phyloP scores from a whole-genome alignment of 2,329 filamentous ascomycete species.

The Geoglossum cookeanum region DNA sequence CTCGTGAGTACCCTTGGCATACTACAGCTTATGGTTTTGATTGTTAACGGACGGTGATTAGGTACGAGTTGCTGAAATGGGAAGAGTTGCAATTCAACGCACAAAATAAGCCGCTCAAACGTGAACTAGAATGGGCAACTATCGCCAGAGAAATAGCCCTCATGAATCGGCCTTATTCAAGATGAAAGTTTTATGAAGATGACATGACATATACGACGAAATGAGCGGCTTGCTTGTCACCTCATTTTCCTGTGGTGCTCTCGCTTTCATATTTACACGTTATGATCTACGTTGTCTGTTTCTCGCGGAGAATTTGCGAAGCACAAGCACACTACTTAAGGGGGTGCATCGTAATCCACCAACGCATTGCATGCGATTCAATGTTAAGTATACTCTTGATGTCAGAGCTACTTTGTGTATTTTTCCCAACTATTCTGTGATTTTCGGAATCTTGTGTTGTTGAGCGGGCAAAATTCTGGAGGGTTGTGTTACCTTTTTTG shows the following conservation, averaged over 20 bases:
- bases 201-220: not conserved
- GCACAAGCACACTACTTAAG: not conserved
- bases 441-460: not conserved
- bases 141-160: conserved; percentile 78
- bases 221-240: not conserved
- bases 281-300: not conserved
- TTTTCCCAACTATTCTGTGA: not conserved
- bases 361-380: not conserved
- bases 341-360: not conserved
- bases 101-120: conserved; percentile 36
- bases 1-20: conserved; percentile 32
- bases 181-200: conserved; percentile 25
- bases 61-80: conserved; percentile 83
- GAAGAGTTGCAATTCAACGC: conserved; percentile 52
- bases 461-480: not conserved
- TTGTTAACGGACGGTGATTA: conserved; percentile 12
- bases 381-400: not conserved
- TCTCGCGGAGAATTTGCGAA: not conserved
- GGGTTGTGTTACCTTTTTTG: not conserved
- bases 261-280: not conserved
- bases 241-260: not conserved
- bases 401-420: not conserved
- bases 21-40: not conserved
- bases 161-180: conserved; percentile 87
- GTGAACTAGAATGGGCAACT: conserved; percentile 82